Base-by-base conservation (phyloP, 2,329 filamentous ascomycete genomes). In the Teratosphaeria nubilosa region DNA sequence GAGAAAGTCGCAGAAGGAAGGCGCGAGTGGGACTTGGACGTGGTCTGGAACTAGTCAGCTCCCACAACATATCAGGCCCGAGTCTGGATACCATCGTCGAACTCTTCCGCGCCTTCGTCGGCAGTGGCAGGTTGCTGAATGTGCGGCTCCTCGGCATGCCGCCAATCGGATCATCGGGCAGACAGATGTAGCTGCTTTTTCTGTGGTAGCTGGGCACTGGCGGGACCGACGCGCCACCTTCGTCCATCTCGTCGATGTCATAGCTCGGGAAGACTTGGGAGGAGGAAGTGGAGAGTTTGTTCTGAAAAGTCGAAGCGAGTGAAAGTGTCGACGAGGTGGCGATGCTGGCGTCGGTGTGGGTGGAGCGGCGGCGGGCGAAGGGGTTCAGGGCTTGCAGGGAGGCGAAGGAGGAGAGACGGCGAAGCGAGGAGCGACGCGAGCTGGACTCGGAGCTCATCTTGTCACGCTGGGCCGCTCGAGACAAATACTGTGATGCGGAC, bases 111-210 rank as follows among this genome's bases (percentile, higher is more conserved):
- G 59, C 58, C 53, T 64, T 61, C 11, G 62, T 63, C 1, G 69
- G 68, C n/a, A 70, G 48, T 5, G 69, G 66, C 20, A 73, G 62
- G 55, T 72, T 71, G 60, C 70, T 72, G 57, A 72, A 70, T 7
- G 71, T 72, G 27, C 66, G 63, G 59, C 70, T 72, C 52, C 68
- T 64, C 30, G 70, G 69, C 64, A 73, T 67, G 14, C 67, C 66
- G 2, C 65, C 66, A 53, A 66, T 63, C 13, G 70, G 66, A 51
- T 72, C 66, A 55, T 72, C 67, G 6, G 66, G 66, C 22, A 71
- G 57, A 45, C 68, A 65, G 34, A 71, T 62, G 60, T 71, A 72
- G 56, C 66, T 71, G 62, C 65, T 65, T n/a, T 64, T 63, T 10
- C 65, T 60, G 61, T 22, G 56, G 53, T 48, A 58, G 62, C 24